phyloP scores from a whole-genome alignment of 495 filamentous ascomycete genomes.

The Bacidia rubella region DNA sequence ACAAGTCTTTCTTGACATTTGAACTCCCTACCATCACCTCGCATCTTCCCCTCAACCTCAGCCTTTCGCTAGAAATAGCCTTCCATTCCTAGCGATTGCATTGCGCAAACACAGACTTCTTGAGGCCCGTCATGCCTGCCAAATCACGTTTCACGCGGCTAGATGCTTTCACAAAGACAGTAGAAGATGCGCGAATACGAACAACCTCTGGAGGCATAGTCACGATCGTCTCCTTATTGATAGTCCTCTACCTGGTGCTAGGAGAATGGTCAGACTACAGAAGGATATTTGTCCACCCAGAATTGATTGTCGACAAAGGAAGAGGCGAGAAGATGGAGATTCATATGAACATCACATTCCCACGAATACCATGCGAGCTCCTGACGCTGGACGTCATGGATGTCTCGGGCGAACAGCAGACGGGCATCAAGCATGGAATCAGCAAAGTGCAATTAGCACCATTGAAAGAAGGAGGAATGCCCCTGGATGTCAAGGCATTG shows the following conservation, averaged over 20 bases:
- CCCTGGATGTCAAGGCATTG: constrained; percentile 59
- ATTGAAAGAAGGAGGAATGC: constrained; percentile 57
- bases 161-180: constrained; percentile 97
- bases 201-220: constrained; percentile 96
- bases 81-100: too few relatives aligned
- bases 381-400: constrained; percentile 98
- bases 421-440: constrained; percentile 82
- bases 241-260: constrained; percentile 80
- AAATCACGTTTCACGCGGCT: constrained; percentile 85
- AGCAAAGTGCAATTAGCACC: constrained; percentile 72
- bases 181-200: constrained; percentile 91
- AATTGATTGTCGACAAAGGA: constrained; percentile 92
- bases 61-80: too few relatives aligned
- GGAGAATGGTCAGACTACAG: constrained; percentile 94
- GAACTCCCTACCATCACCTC: too few relatives aligned
- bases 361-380: constrained; percentile 84
- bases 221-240: constrained; percentile 74
- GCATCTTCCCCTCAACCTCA: too few relatives aligned
- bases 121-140: constrained; percentile 30
- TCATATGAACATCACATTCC: constrained; percentile 94
- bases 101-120: neutral
- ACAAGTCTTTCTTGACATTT: too few relatives aligned
- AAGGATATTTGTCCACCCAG: constrained; percentile 71
- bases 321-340: constrained; percentile 98
- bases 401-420: constrained; percentile 90